A percentile compares a stretch with the other conserved stretches of the same genome.
These are phyloP conservation scores for Anthracocystis setariae DNA, from an alignment of 1,284 basidiomycete genomes.

Conservation along the genomic window DNA sequence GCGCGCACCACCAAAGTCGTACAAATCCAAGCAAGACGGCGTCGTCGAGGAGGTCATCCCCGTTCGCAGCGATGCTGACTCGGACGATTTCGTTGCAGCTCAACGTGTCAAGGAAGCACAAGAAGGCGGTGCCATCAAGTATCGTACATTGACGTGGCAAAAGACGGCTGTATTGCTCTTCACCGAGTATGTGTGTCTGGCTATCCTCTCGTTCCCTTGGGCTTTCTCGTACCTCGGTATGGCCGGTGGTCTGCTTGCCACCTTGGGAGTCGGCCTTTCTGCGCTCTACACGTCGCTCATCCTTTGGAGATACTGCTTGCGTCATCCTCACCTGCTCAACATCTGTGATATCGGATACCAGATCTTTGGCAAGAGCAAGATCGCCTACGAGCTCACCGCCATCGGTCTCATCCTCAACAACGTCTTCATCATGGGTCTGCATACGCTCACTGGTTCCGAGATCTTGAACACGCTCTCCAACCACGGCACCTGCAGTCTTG, in stretches of 20 bases:
- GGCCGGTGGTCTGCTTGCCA: conserved; percentile 59
- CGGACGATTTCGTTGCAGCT: conserved; percentile 23
- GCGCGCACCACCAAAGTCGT: conserved; percentile 3
- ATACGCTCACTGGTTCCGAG: conserved; percentile 67
- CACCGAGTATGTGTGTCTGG: conserved; percentile 62
- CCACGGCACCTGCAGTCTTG: conserved; percentile 73
- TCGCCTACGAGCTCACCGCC: conserved; percentile 70
- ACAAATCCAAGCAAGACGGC: conserved; percentile 21
- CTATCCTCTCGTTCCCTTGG: conserved; percentile 59
- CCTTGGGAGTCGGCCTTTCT: conserved; percentile 53
- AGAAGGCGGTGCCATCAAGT: conserved; percentile 49
- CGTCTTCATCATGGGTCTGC: conserved; percentile 57
- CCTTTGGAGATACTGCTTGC: conserved; percentile 74
- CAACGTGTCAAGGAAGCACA: conserved; percentile 38
- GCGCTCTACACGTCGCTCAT: conserved; percentile 60
- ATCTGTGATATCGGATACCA: conserved; percentile 75
- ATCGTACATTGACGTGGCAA: conserved; percentile 58
- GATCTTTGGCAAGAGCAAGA: conserved; percentile 71
- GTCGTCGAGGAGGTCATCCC: conserved; percentile 17
- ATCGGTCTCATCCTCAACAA: conserved; percentile 61
- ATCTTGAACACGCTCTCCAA: conserved; percentile 74
- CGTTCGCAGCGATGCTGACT: conserved; percentile 31
- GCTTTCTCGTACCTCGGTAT: conserved; percentile 59
- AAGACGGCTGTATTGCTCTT: conserved; percentile 54
- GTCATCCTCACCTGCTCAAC: conserved; percentile 72